phyloP scores from a whole-genome alignment of 1,139 yeast genomes.

The Wickerhamomyces sp. region DNA sequence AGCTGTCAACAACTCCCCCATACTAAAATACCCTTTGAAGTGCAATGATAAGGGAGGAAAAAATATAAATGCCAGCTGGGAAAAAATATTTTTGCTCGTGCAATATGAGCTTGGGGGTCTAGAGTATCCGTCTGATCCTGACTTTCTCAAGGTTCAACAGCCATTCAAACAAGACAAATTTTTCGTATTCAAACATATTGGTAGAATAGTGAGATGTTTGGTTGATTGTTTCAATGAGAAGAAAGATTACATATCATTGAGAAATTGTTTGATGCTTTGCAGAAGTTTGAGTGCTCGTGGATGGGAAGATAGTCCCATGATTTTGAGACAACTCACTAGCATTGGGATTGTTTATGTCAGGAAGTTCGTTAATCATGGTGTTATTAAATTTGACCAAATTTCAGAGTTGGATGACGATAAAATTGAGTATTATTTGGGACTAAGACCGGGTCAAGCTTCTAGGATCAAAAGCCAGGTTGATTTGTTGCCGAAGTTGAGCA shows the following conservation, averaged over 20 bases:
- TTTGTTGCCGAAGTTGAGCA: constrained; percentile 28
- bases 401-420: constrained; percentile 26
- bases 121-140: constrained; percentile 38
- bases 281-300: constrained; percentile 38
- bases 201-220: constrained; percentile 37
- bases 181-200: constrained; percentile 34
- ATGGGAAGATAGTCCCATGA: constrained; percentile 43
- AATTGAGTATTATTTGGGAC: constrained; percentile 36
- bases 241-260: constrained; percentile 36
- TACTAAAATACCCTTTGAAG: constrained; percentile 27
- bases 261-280: constrained; percentile 30
- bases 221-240: constrained; percentile 38
- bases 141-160: constrained; percentile 33
- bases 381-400: constrained; percentile 30
- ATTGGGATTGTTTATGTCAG: constrained; percentile 37
- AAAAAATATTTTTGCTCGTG: constrained; percentile 34
- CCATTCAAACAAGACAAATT: constrained; percentile 39
- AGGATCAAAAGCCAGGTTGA: constrained; percentile 28
- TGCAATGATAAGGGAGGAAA: constrained; percentile 18
- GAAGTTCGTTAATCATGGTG: constrained; percentile 31
- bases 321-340: constrained; percentile 40
- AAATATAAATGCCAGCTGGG: constrained; percentile 23
- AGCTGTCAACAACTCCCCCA: constrained; percentile 35
- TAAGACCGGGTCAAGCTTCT: constrained; percentile 35
- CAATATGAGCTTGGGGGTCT: constrained; percentile 45